phyloP scores from a whole-genome alignment of 441 rosid species.

The Geranium incanum region DNA sequence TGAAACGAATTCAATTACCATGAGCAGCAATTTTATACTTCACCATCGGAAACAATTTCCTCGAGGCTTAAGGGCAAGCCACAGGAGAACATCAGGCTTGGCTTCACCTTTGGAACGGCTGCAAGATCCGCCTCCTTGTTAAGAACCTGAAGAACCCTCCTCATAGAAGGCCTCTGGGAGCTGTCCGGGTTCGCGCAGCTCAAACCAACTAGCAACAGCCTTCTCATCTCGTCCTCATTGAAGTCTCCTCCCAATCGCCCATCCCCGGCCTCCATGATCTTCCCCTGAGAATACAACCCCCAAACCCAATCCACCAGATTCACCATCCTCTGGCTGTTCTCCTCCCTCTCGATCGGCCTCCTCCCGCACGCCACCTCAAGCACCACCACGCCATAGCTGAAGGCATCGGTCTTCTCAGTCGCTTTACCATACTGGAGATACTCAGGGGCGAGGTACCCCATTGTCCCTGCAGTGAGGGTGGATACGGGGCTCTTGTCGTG shows the following conservation, averaged over 20 bases:
- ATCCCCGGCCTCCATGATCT: conserved; percentile 65
- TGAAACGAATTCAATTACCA: no score
- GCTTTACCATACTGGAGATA: conserved; percentile 86
- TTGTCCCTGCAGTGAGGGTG: conserved; percentile 86
- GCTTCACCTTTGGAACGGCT: conserved; percentile 58
- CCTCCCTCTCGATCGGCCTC: conserved; percentile 81
- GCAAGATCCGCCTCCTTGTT: conserved; percentile 51
- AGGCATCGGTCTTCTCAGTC: conserved; percentile 79
- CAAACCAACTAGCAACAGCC: conserved; percentile 63
- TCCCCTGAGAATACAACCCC: conserved; percentile 62
- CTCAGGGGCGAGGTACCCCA: conserved; percentile 97
- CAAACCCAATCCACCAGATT: conserved; percentile 93
- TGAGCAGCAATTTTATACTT: conserved; percentile 16
- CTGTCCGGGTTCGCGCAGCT: conserved; percentile 80
- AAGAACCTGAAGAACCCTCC: conserved; percentile 81
- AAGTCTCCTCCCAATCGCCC: conserved; percentile 48
- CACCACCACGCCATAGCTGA: conserved; percentile 79
- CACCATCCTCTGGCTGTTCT: conserved; percentile 50
- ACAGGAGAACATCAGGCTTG: conserved; percentile 60
- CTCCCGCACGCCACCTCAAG: conserved; percentile 84
- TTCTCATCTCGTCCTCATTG: conserved; percentile 63
- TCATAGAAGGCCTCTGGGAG: conserved; percentile 61
- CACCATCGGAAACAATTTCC: conserved; percentile 69
- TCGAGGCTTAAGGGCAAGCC: conserved; percentile 51
- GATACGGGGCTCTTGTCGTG: conserved; percentile 85